These are phyloP conservation scores for Forsythia suspensa DNA, from an alignment of 257 asterid genomes.

Conservation along the genomic window DNA sequence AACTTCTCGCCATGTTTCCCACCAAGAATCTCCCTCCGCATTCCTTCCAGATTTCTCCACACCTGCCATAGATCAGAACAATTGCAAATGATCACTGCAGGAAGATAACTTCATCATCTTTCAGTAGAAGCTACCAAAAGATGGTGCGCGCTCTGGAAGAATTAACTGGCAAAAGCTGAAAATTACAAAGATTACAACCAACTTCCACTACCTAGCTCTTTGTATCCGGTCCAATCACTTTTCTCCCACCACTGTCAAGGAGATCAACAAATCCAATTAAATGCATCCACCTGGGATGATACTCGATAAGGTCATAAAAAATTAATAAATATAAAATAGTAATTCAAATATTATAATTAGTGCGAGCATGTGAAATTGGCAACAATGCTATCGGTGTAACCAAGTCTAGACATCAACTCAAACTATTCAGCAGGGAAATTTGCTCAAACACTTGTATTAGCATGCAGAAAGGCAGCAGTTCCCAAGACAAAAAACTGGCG, in stretches of 20 bases:
- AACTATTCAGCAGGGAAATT: conserved; percentile 6
- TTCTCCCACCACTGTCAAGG: conserved; percentile 99
- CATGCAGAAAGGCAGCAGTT: background rate
- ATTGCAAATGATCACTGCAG: conserved; percentile 26
- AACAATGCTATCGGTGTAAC: background rate
- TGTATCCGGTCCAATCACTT: conserved; percentile 99
- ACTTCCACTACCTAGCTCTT: conserved; percentile 79
- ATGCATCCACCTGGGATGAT: conserved; percentile 95
- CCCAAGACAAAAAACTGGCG: background rate
- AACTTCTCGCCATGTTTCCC: conserved; percentile 99
- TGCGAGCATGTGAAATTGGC: background rate
- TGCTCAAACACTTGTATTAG: background rate
- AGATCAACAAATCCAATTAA: conserved; percentile 96
- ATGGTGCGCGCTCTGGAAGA: background rate
- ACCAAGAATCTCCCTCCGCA: conserved; percentile 97
- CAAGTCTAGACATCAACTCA: conserved; percentile 9
- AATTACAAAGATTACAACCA: background rate
- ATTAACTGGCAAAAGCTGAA: conserved; percentile 5
- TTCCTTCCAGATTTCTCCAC: conserved; percentile 98
- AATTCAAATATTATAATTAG: background rate
- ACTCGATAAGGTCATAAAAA: conserved; percentile 62
- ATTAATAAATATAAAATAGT: conserved; percentile 24
- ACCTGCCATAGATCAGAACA: conserved; percentile 42
- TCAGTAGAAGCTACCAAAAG: background rate
- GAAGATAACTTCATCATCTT: background rate